phyloP scores from a whole-genome alignment of 129 eudicot species.

The Artemisia annua region DNA sequence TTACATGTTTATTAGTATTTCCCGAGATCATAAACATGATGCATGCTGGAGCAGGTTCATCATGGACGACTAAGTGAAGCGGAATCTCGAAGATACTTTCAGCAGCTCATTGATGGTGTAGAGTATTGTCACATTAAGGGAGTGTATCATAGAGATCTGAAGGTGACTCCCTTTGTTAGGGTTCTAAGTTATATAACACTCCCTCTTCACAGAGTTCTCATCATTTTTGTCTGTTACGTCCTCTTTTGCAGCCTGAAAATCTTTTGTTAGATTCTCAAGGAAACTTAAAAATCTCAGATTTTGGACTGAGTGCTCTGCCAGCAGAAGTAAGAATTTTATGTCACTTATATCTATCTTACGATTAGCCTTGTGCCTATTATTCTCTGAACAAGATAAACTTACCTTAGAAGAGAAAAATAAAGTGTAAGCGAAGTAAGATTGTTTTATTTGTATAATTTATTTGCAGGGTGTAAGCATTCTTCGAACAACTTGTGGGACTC shows the following conservation, averaged over 20 bases:
- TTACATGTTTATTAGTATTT: slow-evolving; percentile 1
- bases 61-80: slow-evolving; percentile 95
- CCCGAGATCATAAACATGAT: background rate
- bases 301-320: slow-evolving; percentile 95
- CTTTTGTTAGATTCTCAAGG: slow-evolving; percentile 94
- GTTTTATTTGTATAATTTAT: slow-evolving; percentile 16
- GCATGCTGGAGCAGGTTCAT: slow-evolving; percentile 52
- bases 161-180: slow-evolving; percentile 48
- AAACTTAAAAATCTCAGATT: slow-evolving; percentile 90
- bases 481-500: slow-evolving; percentile 98
- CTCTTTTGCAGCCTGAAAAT: slow-evolving; percentile 85
- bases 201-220: slow-evolving; percentile 21
- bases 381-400: too few species aligned
- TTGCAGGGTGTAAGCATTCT: slow-evolving; percentile 86
- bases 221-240: slow-evolving; percentile 19
- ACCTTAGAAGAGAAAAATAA: too few species aligned
- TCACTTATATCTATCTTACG: background rate
- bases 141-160: slow-evolving; percentile 91
- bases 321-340: slow-evolving; percentile 64
- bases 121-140: slow-evolving; percentile 96
- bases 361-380: slow-evolving; percentile 12
- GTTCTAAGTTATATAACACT: slow-evolving; percentile 2
- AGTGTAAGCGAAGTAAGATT: background rate
- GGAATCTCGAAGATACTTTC: slow-evolving; percentile 83
- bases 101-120: slow-evolving; percentile 97